Evolutionary conservation across 352 stramenopile genomes (phyloP), one percentile per base, ranked within the genome.

Genomic region (Pythium phragmitis): DNA sequence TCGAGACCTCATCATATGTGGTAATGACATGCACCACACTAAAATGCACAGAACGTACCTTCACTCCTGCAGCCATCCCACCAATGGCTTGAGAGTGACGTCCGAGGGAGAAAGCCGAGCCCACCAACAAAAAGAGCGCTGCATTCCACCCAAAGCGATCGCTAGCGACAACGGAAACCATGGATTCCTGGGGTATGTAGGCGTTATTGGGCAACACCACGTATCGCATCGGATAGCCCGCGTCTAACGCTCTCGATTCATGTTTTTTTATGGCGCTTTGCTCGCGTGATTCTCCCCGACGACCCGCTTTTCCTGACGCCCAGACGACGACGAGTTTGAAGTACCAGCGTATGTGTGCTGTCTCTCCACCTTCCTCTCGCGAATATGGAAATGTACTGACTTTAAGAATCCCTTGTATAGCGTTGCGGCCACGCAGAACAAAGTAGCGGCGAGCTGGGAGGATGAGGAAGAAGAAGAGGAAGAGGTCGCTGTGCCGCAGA

Each of bases 261-360:
- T 43, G 21, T 48, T 2, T 58, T 62, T 54, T 62, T 42, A 34
- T 37, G 13, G 1, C 34, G 9, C 1, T 21, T 34, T 17, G 23
- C 49, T 5, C 17, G 47, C 23, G 37, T 41, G 26, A n/a, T 21
- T 46, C 39, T 17, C 17, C 39, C 39, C 48, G 0, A 21, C 26
- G 17, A 28, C 16, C 43, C 28, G n/a, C 46, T 48, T 21, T 37
- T 19, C 53, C 13, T 41, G 34, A 53, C 7, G 26, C 16, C 7
- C 67, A 93, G 84, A 93, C 66, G 84, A 93, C 63, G 84, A 93
- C 52, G 84, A 93, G 66, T 93, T 91, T 63, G 84, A 93, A 76
- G 82, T 93, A 74, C 84, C 82, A 49, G 60, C 63, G 74, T 81
- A 67, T 21, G 72, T 71, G 23, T 4, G 13, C 39, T 46, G 2